Percentiles rank a stretch among this genome's conserved stretches.
phyloP scores from a whole-genome alignment of 306 rosid genomes.

The Begonia peltatifolia region DNA sequence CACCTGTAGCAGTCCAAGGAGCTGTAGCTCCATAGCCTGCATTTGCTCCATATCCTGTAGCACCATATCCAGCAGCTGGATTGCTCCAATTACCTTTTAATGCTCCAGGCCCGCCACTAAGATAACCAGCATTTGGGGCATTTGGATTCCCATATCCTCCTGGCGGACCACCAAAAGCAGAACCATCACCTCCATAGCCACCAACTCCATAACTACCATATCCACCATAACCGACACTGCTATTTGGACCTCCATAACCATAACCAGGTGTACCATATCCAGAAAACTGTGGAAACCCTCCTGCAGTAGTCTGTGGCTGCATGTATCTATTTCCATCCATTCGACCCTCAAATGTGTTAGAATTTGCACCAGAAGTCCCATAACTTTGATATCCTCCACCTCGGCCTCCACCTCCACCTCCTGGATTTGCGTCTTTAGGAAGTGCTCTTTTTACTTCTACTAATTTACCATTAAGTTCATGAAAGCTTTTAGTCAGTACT shows the following conservation, averaged over 20 bases:
- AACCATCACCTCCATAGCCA: constrained; percentile 28
- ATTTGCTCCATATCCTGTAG: constrained; percentile 21
- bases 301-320: constrained; percentile 37
- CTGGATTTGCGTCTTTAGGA: constrained; percentile 52
- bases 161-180: constrained; percentile 40
- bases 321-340: constrained; percentile 30
- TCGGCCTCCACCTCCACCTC: constrained; percentile 28
- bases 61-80: constrained; percentile 38
- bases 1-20: constrained; percentile 31
- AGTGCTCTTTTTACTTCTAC: constrained; percentile 57
- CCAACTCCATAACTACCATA: constrained; percentile 34
- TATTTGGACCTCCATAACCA: constrained; percentile 31
- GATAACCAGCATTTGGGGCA: constrained; percentile 33
- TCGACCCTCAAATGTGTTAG: constrained; percentile 35
- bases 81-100: constrained; percentile 31
- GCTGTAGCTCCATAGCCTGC: constrained; percentile 33
- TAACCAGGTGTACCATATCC: constrained; percentile 33
- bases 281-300: constrained; percentile 29
- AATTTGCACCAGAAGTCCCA: constrained; percentile 22
- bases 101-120: constrained; percentile 31
- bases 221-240: constrained; percentile 33
- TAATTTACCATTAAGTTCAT: constrained; percentile 43
- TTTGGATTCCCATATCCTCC: constrained; percentile 40
- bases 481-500: constrained; percentile 38
- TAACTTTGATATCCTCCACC: constrained; percentile 44